These are phyloP conservation scores for Yamadazyma songkhlaensis DNA, from an alignment of 1,139 yeast species.

Conservation along the genomic window DNA sequence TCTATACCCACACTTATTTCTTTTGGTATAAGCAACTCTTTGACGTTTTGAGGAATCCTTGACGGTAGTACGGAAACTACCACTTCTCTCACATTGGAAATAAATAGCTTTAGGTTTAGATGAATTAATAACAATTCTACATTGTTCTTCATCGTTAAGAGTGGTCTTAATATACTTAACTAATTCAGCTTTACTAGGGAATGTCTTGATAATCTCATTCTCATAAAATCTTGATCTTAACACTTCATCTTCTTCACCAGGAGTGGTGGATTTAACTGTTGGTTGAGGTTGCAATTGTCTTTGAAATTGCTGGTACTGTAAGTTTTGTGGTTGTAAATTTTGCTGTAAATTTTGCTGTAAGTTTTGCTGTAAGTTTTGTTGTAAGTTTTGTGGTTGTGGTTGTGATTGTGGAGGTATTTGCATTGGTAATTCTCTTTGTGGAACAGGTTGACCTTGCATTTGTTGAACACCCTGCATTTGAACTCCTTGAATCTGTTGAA, in stretches of 20 bases:
- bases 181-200: constrained; percentile 39
- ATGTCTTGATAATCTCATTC: constrained; percentile 47
- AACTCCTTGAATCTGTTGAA: background rate
- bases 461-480: constrained; percentile 4
- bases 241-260: constrained; percentile 6
- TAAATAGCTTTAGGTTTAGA: constrained; percentile 51
- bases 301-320: constrained; percentile 10
- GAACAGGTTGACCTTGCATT: constrained; percentile 10
- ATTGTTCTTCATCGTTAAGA: constrained; percentile 44
- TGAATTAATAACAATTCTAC: constrained; percentile 48
- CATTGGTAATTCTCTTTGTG: constrained; percentile 8
- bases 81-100: constrained; percentile 50
- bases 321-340: constrained; percentile 13
- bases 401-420: constrained; percentile 10
- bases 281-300: constrained; percentile 11
- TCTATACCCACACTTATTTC: constrained; percentile 49
- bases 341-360: constrained; percentile 10
- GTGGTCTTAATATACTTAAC: constrained; percentile 43
- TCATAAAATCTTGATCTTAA: constrained; percentile 27
- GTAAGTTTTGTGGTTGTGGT: constrained; percentile 8
- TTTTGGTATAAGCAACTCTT: constrained; percentile 50
- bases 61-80: constrained; percentile 48
- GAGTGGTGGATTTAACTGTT: constrained; percentile 1
- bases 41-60: constrained; percentile 47
- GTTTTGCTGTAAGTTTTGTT: no score